Percentiles rank a stretch among this genome's conserved stretches.
phyloP scores from a whole-genome alignment of 345 rosid species.

The Mangifera indica region DNA sequence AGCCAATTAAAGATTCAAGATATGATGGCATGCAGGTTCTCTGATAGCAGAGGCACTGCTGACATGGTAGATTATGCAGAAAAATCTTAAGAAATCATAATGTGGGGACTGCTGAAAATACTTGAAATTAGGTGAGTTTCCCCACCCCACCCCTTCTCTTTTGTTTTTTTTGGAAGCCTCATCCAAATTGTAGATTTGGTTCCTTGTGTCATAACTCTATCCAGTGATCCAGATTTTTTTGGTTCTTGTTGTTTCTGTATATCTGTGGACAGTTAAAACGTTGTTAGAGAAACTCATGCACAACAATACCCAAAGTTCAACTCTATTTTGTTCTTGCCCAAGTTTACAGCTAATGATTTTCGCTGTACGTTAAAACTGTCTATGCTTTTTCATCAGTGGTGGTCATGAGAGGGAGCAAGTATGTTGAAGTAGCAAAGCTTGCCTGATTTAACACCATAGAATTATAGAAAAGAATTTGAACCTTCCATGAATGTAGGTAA shows the following conservation, averaged over 20 bases:
- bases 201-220: slow-evolving; percentile 30
- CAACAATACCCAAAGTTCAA: slow-evolving; percentile 23
- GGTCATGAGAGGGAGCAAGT: too few relatives aligned
- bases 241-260: slow-evolving; percentile 8
- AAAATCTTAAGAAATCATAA: slow-evolving; percentile 11
- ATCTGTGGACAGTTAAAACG: slow-evolving; percentile 11
- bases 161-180: slow-evolving; percentile 15
- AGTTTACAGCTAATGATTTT: neutral
- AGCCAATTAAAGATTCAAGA: neutral
- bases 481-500: neutral
- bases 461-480: neutral
- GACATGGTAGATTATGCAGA: slow-evolving; percentile 17
- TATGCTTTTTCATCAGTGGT: neutral
- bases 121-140: slow-evolving; percentile 23
- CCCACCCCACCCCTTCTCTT: neutral
- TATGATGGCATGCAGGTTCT: neutral
- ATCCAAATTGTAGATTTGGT: slow-evolving; percentile 27
- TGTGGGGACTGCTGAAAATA: slow-evolving; percentile 17
- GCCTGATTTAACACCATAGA: neutral
- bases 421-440: too few relatives aligned
- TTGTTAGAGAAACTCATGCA: slow-evolving; percentile 21
- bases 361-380: neutral
- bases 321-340: slow-evolving; percentile 4
- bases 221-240: slow-evolving; percentile 17
- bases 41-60: slow-evolving; percentile 15